phyloP scores from a whole-genome alignment of 169 alveolate species.

The Eimeria necatrix region DNA sequence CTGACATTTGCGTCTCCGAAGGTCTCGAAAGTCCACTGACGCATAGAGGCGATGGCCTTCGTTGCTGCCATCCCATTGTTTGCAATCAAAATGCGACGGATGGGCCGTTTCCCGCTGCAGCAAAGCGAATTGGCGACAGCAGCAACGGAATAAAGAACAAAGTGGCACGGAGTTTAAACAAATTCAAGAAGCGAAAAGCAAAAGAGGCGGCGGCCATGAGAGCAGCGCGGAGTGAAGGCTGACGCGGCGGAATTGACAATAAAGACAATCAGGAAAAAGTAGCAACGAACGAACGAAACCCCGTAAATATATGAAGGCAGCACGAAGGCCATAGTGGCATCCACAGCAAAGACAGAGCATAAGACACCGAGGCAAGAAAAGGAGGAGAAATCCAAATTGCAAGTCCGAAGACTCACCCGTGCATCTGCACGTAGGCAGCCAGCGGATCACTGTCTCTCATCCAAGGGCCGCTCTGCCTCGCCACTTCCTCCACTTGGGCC shows the following conservation, averaged over 20 bases:
- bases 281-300: not conserved
- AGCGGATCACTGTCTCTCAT: constrained; percentile 11
- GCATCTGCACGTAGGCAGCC: constrained; percentile 19
- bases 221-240: not conserved
- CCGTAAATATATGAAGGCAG: not conserved
- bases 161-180: not conserved
- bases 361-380: not conserved
- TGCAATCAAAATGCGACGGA: constrained; percentile 85
- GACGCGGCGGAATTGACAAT: not conserved
- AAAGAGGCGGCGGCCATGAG: not conserved
- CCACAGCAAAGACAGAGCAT: not conserved
- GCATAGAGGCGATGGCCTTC: constrained; percentile 85
- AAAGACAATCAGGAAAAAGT: not conserved
- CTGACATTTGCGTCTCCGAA: constrained; percentile 82
- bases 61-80: constrained; percentile 88
- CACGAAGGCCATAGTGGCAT: not conserved
- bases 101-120: constrained; percentile 81
- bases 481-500: constrained; percentile 11
- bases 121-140: not conserved
- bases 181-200: not conserved
- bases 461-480: constrained; percentile 25
- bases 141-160: not conserved
- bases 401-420: constrained; percentile 23
- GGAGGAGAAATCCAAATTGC: not conserved
- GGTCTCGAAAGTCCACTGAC: constrained; percentile 86